Conservation (phyloP, 495 filamentous ascomycete genomes). For the Pyronema domesticum region DNA sequence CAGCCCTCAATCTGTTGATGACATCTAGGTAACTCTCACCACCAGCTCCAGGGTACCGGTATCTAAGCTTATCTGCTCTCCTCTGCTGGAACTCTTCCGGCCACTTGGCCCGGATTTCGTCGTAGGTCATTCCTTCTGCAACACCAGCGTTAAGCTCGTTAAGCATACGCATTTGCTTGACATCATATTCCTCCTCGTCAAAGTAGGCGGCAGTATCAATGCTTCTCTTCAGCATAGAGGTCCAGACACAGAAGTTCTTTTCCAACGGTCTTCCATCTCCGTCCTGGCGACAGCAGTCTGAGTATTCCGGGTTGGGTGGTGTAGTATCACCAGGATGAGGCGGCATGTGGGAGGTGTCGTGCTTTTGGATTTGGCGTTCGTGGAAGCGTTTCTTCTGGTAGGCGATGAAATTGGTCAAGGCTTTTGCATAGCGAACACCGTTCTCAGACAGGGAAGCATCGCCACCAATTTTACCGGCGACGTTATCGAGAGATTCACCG, state of each 20-base stretch:
- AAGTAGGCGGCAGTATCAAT: slow-evolving; percentile 73
- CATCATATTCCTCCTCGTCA: slow-evolving; percentile 90
- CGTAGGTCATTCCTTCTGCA: slow-evolving; percentile 75
- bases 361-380: slow-evolving; percentile 28
- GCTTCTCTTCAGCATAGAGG: slow-evolving; percentile 80
- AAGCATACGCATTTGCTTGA: slow-evolving; percentile 95
- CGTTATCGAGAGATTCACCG: slow-evolving; percentile 82
- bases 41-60: slow-evolving; percentile 85
- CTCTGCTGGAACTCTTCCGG: slow-evolving; percentile 63
- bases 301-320: slow-evolving; percentile 78
- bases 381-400: slow-evolving; percentile 17
- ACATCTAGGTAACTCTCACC: slow-evolving; percentile 94
- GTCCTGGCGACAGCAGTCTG: slow-evolving; percentile 26
- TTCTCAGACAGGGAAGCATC: slow-evolving; percentile 75
- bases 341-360: slow-evolving; percentile 39
- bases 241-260: slow-evolving; percentile 97
- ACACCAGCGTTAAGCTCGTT: slow-evolving; percentile 85
- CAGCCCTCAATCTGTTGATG: slow-evolving; percentile 83
- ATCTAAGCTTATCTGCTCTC: slow-evolving; percentile 66
- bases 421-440: slow-evolving; percentile 67
- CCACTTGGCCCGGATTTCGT: slow-evolving; percentile 57
- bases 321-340: slow-evolving; percentile 76
- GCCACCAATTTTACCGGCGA: slow-evolving; percentile 74
- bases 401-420: slow-evolving; percentile 24
- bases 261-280: slow-evolving; percentile 36